Conservation (phyloP, 202 grass and related monocot genomes). For the Musa balbisiana region DNA sequence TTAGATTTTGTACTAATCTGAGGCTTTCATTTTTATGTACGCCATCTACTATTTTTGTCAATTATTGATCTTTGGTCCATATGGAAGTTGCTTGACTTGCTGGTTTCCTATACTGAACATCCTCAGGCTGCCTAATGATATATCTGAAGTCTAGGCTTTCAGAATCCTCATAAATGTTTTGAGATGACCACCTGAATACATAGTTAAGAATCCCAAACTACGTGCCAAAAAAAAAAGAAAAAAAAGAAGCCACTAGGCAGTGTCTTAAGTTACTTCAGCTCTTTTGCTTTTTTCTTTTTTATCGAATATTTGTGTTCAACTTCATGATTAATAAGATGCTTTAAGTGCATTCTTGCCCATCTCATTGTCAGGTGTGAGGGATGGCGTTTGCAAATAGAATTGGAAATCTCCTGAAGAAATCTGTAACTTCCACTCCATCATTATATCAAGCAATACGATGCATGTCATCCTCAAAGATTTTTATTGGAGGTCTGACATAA, state of each 20-base stretch:
- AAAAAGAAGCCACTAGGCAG: neutral
- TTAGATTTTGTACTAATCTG: no score
- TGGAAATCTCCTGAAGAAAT: slow-evolving; percentile 56
- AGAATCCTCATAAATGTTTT: neutral
- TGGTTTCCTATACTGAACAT: neutral
- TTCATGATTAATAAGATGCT: neutral
- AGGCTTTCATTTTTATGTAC: no score
- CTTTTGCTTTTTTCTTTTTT: neutral
- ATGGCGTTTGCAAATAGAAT: slow-evolving; percentile 62
- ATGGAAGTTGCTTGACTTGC: no score
- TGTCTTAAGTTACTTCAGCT: neutral
- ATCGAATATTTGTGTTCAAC: neutral
- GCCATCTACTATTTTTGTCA: no score
- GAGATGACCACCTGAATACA: neutral
- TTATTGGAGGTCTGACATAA: slow-evolving; percentile 53
- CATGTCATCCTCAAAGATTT: slow-evolving; percentile 87
- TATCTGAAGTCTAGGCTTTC: neutral
- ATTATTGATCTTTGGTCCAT: no score
- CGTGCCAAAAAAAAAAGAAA: neutral
- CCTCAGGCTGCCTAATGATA: neutral
- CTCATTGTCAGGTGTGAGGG: slow-evolving; percentile 18
- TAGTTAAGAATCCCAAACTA: neutral
- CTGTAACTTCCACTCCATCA: slow-evolving; percentile 28
- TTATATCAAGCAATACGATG: slow-evolving; percentile 63
- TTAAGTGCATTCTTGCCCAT: neutral